These are phyloP conservation scores for Sugiyamaella americana DNA, from an alignment of 805 yeast genomes.

Conservation along the genomic window DNA sequence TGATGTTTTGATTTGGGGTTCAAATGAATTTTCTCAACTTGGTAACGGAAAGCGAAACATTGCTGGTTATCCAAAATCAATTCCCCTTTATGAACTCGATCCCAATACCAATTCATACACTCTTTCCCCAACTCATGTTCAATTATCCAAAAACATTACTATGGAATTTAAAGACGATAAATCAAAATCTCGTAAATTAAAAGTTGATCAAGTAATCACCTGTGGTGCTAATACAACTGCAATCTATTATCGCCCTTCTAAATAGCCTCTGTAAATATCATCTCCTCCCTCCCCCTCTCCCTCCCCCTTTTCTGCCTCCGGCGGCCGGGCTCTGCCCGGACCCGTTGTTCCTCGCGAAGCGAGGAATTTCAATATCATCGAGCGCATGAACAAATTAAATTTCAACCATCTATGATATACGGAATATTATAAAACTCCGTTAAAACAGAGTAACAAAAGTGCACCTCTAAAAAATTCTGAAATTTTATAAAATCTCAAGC, in stretches of 20 bases:
- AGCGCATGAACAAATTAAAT: no score
- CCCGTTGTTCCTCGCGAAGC: no score
- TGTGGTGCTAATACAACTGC: constrained; percentile 63
- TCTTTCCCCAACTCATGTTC: not conserved
- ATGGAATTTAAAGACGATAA: not conserved
- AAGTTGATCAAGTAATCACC: constrained; percentile 48
- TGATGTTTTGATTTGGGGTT: constrained; percentile 78
- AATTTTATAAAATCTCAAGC: no score
- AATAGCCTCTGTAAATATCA: no score
- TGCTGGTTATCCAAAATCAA: constrained; percentile 19
- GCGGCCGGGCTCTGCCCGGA: no score
- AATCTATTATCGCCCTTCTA: constrained; percentile 42
- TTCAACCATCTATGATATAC: no score
- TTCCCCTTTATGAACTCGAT: constrained; percentile 1
- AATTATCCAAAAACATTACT: not conserved
- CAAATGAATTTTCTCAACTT: constrained; percentile 73
- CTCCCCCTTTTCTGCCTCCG: no score
- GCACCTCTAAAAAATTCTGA: no score
- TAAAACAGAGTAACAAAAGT: no score
- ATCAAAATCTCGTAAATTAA: constrained; percentile 17
- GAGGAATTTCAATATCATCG: no score
- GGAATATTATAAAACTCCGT: no score
- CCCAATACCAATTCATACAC: not conserved
- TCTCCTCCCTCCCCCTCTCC: no score
- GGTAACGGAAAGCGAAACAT: constrained; percentile 75